Conservation (phyloP, 352 stramenopile species). For the Phytophthora ohioensis region DNA sequence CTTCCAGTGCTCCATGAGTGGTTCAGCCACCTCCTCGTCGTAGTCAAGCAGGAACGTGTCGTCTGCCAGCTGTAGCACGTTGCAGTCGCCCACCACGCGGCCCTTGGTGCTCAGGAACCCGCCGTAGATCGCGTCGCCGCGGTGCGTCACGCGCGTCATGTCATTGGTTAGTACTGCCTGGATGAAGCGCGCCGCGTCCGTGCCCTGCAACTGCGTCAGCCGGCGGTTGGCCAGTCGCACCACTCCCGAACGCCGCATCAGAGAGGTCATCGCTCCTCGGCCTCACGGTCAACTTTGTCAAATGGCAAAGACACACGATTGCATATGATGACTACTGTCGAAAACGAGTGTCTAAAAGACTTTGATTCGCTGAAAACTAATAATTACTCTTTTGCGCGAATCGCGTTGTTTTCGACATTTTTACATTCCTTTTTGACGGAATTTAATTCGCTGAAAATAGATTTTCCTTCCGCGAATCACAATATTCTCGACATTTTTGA, state of each 20-base stretch:
- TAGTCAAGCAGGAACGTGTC: constrained; percentile 83
- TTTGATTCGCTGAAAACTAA: background rate
- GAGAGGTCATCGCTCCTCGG: constrained; percentile 17
- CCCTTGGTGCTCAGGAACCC: constrained; percentile 85
- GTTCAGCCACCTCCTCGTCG: constrained; percentile 60
- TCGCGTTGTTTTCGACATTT: constrained; percentile 2
- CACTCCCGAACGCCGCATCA: constrained; percentile 54
- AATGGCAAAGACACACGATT: constrained; percentile 22
- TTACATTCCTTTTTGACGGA: no score
- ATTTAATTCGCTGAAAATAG: no score
- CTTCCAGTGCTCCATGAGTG: constrained; percentile 87
- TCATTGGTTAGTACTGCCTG: constrained; percentile 89
- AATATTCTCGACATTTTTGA: no score
- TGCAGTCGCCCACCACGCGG: constrained; percentile 80
- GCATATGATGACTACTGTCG: background rate
- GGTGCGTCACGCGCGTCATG: constrained; percentile 65
- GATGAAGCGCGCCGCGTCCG: constrained; percentile 76
- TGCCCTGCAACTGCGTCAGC: constrained; percentile 77
- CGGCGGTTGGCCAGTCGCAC: constrained; percentile 58
- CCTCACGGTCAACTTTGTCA: constrained; percentile 17
- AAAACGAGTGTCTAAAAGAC: no score
- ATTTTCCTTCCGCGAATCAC: no score
- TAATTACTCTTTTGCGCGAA: constrained; percentile 23
- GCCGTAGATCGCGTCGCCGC: constrained; percentile 76
- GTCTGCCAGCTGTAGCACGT: constrained; percentile 71